Evolutionary conservation across 257 asterid genomes (phyloP).

Genomic region (Jacaranda mimosifolia): DNA sequence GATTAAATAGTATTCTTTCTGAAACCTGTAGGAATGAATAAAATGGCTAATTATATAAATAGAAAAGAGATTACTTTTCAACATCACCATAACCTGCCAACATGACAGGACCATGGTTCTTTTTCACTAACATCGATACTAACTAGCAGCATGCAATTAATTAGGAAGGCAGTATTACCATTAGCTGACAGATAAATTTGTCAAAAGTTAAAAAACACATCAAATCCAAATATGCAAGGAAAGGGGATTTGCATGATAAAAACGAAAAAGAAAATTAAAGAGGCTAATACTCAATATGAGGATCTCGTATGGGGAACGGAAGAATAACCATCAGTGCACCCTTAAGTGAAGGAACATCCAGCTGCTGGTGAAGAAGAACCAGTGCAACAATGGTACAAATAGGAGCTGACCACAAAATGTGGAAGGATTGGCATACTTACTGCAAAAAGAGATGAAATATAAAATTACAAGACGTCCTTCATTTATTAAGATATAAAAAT

Average conservation of each 20-base stretch:
- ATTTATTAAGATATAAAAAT: too few relatives aligned
- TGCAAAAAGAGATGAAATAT: slow-evolving; percentile 50
- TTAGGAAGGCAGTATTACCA: too few relatives aligned
- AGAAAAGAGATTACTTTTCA: too few relatives aligned
- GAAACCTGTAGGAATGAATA: too few relatives aligned
- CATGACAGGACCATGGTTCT: too few relatives aligned
- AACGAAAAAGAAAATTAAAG: slow-evolving; percentile 20
- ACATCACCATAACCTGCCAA: too few relatives aligned
- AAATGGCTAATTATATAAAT: too few relatives aligned
- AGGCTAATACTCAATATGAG: slow-evolving; percentile 6
- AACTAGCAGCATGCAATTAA: too few relatives aligned
- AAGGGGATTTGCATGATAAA: slow-evolving; percentile 2
- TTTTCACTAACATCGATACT: too few relatives aligned
- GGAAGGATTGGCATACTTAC: slow-evolving; percentile 95
- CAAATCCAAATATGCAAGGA: slow-evolving; percentile 11
- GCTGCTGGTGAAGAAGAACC: slow-evolving; percentile 88
- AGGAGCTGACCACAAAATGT: slow-evolving; percentile 96
- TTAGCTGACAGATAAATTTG: not conserved
- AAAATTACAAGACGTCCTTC: not conserved
- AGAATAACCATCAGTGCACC: slow-evolving; percentile 88
- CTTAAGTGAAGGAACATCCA: slow-evolving; percentile 86
- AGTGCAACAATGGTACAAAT: slow-evolving; percentile 78
- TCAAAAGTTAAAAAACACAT: not conserved
- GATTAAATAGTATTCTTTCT: too few relatives aligned
- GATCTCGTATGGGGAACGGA: slow-evolving; percentile 72